Conservation (phyloP, 1,284 basidiomycete species). For the Porodaedalea pini region DNA sequence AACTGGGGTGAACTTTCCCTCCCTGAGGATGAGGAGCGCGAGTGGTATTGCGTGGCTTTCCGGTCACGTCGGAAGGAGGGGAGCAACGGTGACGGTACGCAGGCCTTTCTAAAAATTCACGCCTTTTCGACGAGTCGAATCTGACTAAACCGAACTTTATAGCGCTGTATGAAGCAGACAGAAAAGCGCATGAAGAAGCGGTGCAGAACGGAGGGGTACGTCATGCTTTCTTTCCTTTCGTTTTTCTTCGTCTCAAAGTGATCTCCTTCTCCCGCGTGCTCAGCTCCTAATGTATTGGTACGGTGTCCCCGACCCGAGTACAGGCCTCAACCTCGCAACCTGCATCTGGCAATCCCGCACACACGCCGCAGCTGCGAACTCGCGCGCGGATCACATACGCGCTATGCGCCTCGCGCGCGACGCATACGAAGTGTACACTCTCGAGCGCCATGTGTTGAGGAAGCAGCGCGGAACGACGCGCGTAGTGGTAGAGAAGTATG, state of each 20-base stretch:
- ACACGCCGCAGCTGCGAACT: conserved; percentile 78
- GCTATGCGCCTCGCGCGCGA: conserved; percentile 78
- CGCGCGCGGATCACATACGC: conserved; percentile 72
- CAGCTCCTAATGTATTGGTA: conserved; percentile 88
- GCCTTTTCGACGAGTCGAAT: conserved; percentile 6
- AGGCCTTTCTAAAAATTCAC: conserved; percentile 22
- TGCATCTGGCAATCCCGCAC: conserved; percentile 90
- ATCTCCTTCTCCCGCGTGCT: conserved; percentile 1
- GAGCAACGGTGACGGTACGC: conserved; percentile 65
- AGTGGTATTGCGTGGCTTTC: conserved; percentile 91
- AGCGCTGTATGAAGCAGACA: conserved; percentile 85
- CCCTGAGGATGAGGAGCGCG: conserved; percentile 65
- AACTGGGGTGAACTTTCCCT: conserved; percentile 79
- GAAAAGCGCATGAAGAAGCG: conserved; percentile 86
- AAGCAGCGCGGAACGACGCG: conserved; percentile 58
- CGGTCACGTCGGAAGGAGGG: conserved; percentile 72
- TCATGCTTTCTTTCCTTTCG: conserved; percentile 24
- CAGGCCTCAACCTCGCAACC: conserved; percentile 87
- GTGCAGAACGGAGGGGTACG: conserved; percentile 76
- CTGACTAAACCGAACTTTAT: background rate
- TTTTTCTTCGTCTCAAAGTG: conserved; percentile 18
- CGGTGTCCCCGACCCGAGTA: conserved; percentile 71
- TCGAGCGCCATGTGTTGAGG: conserved; percentile 71
- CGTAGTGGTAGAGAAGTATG: conserved; percentile 57
- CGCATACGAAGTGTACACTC: conserved; percentile 76